Base-by-base conservation (phyloP, 2,329 filamentous ascomycete species). In the Fusarium bactridioides region DNA sequence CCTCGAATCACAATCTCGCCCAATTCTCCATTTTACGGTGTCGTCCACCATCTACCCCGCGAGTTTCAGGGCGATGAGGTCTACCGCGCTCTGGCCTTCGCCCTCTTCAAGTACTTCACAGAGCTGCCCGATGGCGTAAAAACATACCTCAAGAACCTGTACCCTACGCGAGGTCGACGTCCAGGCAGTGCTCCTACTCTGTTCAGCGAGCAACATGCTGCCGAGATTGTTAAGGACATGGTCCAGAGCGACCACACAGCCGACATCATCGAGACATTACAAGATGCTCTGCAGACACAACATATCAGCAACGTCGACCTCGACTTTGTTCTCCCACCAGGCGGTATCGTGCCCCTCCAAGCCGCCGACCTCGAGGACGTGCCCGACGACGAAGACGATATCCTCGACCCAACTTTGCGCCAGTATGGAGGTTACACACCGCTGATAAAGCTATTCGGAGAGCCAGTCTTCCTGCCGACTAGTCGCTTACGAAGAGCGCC, bases 21-120 rank as follows among this genome's bases (percentile, higher is more conserved):
- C 48, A 97, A 93, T 78, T 97, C 95, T 51, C 91, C 94, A 57
- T 92, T 97, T 78, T 98, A 98, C 82, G 89, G 91, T 74, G 95
- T 95, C 61, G 96, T 99, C 81, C 91, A 93, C 80, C 91, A 95
- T 80, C 88, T 99, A 47, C 94, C 96, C 45, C 92, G 94, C 79
- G 95, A 98, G 80, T 94, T 95, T 82, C 96, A 98, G 84, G 95
- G 95, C 78, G 95, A 98, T 80, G 95, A 98, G 82, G 87, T 97
- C 73, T 97, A 93, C 82, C 91, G 96, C 50, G 96, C 92, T 23
- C 87, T 99, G 62, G 96, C 95, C 53, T 97, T 98, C 82, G 94
- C 94, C 63, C 86, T 99, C 74, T 92, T 92, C 85, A 98, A 97
- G 81, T 99, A 98, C 86, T 98, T 98, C 80, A 88, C 89, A 69